phyloP scores from a whole-genome alignment of 768 basidiomycete genomes.

The Melanogaster broomeanus region DNA sequence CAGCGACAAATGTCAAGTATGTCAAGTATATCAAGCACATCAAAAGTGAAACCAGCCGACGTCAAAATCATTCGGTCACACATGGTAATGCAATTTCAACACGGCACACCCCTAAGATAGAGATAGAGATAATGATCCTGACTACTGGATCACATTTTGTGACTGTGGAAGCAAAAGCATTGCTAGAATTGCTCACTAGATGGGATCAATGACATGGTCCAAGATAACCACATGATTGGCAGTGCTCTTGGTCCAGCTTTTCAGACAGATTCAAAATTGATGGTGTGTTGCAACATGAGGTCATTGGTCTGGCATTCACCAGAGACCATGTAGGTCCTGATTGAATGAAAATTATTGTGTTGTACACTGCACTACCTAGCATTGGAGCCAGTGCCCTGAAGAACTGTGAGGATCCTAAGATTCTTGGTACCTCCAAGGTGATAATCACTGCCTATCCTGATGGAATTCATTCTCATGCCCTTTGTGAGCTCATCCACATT shows the following conservation, averaged over 20 bases:
- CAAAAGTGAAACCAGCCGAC: too few relatives aligned
- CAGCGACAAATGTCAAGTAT: too few relatives aligned
- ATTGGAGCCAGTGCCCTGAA: slow-evolving; percentile 90
- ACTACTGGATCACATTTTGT: too few relatives aligned
- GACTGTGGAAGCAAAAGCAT: slow-evolving; percentile 77
- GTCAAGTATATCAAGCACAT: too few relatives aligned
- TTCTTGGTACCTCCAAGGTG: slow-evolving; percentile 93
- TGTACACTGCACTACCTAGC: slow-evolving; percentile 85
- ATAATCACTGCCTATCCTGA: not conserved
- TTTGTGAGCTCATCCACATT: not conserved
- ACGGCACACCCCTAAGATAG: too few relatives aligned
- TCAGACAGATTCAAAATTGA: slow-evolving; percentile 94
- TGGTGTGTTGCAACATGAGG: slow-evolving; percentile 49
- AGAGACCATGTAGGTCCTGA: slow-evolving; percentile 59
- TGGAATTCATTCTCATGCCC: slow-evolving; percentile 3
- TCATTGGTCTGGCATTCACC: not conserved
- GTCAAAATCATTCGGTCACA: too few relatives aligned
- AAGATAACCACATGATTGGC: slow-evolving; percentile 90
- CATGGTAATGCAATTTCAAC: too few relatives aligned
- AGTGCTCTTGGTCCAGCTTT: slow-evolving; percentile 94
- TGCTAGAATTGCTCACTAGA: slow-evolving; percentile 81
- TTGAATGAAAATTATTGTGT: slow-evolving; percentile 90
- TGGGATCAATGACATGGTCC: slow-evolving; percentile 94
- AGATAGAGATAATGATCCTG: too few relatives aligned
- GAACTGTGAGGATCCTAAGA: slow-evolving; percentile 94